Base-by-base conservation (phyloP, 768 basidiomycete genomes). In the Trichaptum fuscoviolaceum region DNA sequence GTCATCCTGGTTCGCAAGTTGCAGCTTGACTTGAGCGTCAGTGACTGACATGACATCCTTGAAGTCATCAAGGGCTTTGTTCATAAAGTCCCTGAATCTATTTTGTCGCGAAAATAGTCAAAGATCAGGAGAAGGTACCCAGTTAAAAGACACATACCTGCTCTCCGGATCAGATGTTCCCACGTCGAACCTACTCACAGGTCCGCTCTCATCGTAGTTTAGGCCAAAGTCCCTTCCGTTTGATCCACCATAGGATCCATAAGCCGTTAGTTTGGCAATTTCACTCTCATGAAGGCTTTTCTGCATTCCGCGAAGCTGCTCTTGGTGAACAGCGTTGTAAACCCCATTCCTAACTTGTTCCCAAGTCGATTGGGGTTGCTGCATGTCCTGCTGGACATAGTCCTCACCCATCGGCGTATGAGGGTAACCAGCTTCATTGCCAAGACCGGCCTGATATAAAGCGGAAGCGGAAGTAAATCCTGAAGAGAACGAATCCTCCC, bases 1-100 rank as follows among this genome's bases (percentile, higher is more conserved):
- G 66, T 89, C 86, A 58, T 80, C 79, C 27, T 82, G 72, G 67
- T 84, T 86, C 35, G 62, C 34, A 34, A 76, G 66, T 0, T 72
- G 73, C 17, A 81, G 72, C 42, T 70, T 68, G 9, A 68, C 35
- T 1, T 77, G 66, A 0, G 76, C 75, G 23, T 75, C 74, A 17
- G 75, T 73, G 27, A 81, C 74, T 20, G 74, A 74, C 1, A 68
- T 69, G 34, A 75, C 72, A 57, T 77, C 77, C 63, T 69, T 65
- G 60, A 76, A 75, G 52, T 69, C 67, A 27, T 67, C 67, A 59
- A 67, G 67, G 18, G 61, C 69, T 9, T 60, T 36, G 17, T 26
- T 25, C 63, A 64, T 64, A 42, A 69, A 64, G 27, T 69, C 68
- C 25, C 65, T 63, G 61, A 70, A 34, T 15, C 68, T 66, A 59